phyloP scores from a whole-genome alignment of 768 basidiomycete genomes.

The Fomitopsis pulvina region DNA sequence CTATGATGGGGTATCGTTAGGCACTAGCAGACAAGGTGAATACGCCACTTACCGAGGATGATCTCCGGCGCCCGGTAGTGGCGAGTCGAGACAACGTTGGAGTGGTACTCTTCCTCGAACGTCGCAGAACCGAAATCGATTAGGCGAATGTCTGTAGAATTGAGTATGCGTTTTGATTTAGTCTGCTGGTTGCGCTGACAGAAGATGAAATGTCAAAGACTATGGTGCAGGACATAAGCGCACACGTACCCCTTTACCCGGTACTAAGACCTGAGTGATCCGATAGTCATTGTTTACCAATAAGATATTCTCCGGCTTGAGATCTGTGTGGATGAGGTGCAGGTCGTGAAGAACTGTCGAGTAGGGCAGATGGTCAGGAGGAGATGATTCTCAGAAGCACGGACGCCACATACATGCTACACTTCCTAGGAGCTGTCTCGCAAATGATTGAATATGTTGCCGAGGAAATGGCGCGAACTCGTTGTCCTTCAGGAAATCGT shows the following conservation, averaged over 20 bases:
- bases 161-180: constrained; percentile 70
- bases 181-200: constrained; percentile 57
- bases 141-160: constrained; percentile 86
- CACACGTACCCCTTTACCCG: constrained; percentile 51
- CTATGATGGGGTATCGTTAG: constrained; percentile 34
- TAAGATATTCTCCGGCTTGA: constrained; percentile 98
- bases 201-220: constrained; percentile 2
- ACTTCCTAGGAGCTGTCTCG: constrained; percentile 83
- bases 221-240: constrained; percentile 5
- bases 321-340: constrained; percentile 92
- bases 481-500: constrained; percentile 98
- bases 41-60: constrained; percentile 72
- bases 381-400: constrained; percentile 2
- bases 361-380: constrained; percentile 11
- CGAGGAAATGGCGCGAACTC: constrained; percentile 95
- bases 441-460: constrained; percentile 94
- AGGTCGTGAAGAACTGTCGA: constrained; percentile 80
- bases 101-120: constrained; percentile 97
- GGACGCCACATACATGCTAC: constrained; percentile 76
- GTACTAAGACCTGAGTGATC: constrained; percentile 48
- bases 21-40: background rate
- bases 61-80: constrained; percentile 99
- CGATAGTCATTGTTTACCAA: constrained; percentile 81
- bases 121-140: constrained; percentile 99
- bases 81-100: constrained; percentile 93